Conservation (phyloP, 345 rosid species). For the Rhodamnia argentea region DNA sequence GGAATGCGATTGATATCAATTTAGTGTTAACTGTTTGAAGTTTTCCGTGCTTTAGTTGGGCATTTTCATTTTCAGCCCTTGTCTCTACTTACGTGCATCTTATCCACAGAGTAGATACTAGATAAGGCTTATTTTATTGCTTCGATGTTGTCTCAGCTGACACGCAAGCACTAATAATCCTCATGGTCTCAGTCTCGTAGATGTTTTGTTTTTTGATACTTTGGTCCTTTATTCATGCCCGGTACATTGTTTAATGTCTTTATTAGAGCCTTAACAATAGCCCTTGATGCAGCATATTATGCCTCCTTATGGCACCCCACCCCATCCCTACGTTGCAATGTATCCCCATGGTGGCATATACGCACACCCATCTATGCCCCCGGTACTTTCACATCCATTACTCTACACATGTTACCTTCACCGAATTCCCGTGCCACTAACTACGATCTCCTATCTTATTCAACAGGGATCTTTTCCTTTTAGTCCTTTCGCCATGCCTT, state of each 20-base stretch:
- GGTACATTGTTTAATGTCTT: background rate
- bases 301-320: conserved; percentile 98
- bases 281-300: conserved; percentile 66
- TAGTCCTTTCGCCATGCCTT: conserved; percentile 92
- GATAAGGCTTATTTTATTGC: background rate
- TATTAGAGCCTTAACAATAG: background rate
- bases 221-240: background rate
- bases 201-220: background rate
- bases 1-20: background rate
- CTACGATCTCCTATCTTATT: background rate
- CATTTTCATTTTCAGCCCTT: background rate
- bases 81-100: background rate
- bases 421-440: background rate
- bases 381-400: conserved; percentile 37
- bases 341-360: conserved; percentile 97
- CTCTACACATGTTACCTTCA: conserved; percentile 1
- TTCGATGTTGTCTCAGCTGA: background rate
- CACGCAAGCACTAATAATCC: background rate
- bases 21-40: background rate
- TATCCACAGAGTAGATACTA: background rate
- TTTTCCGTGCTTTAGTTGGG: background rate
- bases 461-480: conserved; percentile 89
- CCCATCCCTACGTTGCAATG: conserved; percentile 97
- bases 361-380: conserved; percentile 91
- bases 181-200: background rate